Percentiles rank a stretch among this genome's conserved stretches.
Conservation (phyloP, 169 alveolate genomes). For the Plasmodium inui region DNA sequence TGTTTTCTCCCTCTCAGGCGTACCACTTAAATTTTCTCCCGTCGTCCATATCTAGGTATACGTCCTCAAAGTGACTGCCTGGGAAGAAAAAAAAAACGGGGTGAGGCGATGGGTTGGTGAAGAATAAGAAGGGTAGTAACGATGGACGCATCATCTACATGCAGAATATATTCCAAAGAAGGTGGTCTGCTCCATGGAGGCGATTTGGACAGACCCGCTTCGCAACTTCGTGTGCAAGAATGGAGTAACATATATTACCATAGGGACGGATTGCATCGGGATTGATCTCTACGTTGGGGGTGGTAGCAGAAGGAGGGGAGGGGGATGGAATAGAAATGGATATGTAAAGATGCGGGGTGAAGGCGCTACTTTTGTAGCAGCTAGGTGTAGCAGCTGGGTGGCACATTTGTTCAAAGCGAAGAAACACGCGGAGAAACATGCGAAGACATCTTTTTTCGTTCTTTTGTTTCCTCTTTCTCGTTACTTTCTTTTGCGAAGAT, state of each 20-base stretch:
- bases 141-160: neutral
- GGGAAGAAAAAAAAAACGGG: neutral
- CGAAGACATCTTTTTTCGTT: neutral
- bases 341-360: neutral
- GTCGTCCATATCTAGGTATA: neutral
- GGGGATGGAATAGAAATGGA: neutral
- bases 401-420: neutral
- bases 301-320: too few species aligned
- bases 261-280: neutral
- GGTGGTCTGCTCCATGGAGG: neutral
- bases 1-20: neutral
- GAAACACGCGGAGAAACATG: neutral
- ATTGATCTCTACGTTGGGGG: neutral
- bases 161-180: neutral
- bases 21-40: neutral
- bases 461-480: neutral
- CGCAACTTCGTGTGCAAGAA: neutral
- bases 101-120: neutral
- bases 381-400: neutral
- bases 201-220: neutral
- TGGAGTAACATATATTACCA: neutral
- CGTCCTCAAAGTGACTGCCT: constrained; percentile 28
- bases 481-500: constrained; percentile 19
- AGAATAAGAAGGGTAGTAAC: neutral
- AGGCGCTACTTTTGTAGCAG: neutral